Conservation (phyloP, 306 rosid genomes). For the Acacia melanoxylon region DNA sequence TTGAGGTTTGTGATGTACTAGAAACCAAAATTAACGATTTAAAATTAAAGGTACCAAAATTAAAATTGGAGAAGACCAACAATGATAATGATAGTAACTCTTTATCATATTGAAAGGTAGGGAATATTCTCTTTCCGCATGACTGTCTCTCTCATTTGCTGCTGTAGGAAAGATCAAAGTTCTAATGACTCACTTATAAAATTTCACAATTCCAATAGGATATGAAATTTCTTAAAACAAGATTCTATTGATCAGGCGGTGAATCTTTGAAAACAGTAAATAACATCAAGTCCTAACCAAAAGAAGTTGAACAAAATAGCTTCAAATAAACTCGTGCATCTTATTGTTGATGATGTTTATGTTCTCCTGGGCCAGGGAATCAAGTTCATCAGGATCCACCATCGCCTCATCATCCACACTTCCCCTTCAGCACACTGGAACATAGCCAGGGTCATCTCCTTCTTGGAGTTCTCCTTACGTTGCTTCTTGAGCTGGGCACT, state of each 20-base stretch:
- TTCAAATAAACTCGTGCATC: background rate
- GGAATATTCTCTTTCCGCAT: too few species aligned
- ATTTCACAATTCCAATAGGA: background rate
- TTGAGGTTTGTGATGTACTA: background rate
- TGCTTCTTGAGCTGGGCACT: constrained; percentile 18
- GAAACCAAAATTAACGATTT: too few species aligned
- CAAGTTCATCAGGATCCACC: background rate
- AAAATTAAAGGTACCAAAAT: too few species aligned
- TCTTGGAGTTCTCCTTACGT: constrained; percentile 9
- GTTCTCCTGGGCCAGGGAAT: background rate
- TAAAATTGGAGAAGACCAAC: too few species aligned
- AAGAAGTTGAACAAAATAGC: background rate
- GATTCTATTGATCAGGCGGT: background rate
- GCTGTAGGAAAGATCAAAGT: background rate
- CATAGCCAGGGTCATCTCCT: background rate
- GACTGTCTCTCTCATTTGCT: background rate
- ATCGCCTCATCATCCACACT: background rate
- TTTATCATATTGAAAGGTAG: background rate
- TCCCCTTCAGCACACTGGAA: background rate
- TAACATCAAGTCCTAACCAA: background rate
- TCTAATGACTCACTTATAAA: background rate
- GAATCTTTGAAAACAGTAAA: background rate
- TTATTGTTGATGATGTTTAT: background rate
- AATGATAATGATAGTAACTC: too few species aligned
- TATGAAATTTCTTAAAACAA: background rate